These are phyloP conservation scores for Fusarium sambucinum DNA, from an alignment of 2,329 filamentous ascomycete genomes.

Conservation along the genomic window DNA sequence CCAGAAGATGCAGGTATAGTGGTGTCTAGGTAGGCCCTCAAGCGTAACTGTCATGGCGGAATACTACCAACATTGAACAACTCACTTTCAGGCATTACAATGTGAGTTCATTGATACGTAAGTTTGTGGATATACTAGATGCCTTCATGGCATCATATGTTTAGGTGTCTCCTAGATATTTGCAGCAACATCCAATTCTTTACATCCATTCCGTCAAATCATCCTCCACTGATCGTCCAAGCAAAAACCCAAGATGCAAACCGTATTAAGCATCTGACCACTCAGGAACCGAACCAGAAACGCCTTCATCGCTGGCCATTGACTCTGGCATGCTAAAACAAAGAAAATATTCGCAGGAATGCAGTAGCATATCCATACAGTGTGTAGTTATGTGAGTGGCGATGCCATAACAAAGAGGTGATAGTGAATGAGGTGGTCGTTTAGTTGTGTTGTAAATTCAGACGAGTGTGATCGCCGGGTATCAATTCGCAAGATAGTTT, in stretches of 20 bases:
- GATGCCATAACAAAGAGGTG: conserved; percentile 21
- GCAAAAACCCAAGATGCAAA: conserved; percentile 13
- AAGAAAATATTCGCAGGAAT: conserved; percentile 6
- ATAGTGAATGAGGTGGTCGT: conserved; percentile 16
- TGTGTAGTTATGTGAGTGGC: conserved; percentile 6
- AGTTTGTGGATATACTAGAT: conserved; percentile 21
- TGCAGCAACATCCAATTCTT: conserved; percentile 12
- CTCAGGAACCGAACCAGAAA: conserved; percentile 24
- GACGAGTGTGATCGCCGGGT: conserved; percentile 41
- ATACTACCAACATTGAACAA: too few relatives aligned
- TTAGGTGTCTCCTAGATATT: conserved; percentile 15
- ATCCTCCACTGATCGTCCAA: not conserved
- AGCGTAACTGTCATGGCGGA: not conserved
- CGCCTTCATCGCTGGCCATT: conserved; percentile 31
- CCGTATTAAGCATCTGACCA: conserved; percentile 9
- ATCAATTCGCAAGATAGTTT: conserved; percentile 44
- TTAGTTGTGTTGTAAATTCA: conserved; percentile 39
- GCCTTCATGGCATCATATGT: conserved; percentile 6
- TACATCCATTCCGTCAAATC: conserved; percentile 9
- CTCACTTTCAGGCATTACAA: not conserved
- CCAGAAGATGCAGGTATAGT: too few relatives aligned
- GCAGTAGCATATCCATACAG: conserved; percentile 7
- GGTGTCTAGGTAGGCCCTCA: too few relatives aligned
- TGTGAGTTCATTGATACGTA: conserved; percentile 17
- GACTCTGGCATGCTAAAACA: conserved; percentile 26